Evolutionary conservation across 2,329 filamentous ascomycete genomes (phyloP).

Genomic region (Monosporascus sp.): DNA sequence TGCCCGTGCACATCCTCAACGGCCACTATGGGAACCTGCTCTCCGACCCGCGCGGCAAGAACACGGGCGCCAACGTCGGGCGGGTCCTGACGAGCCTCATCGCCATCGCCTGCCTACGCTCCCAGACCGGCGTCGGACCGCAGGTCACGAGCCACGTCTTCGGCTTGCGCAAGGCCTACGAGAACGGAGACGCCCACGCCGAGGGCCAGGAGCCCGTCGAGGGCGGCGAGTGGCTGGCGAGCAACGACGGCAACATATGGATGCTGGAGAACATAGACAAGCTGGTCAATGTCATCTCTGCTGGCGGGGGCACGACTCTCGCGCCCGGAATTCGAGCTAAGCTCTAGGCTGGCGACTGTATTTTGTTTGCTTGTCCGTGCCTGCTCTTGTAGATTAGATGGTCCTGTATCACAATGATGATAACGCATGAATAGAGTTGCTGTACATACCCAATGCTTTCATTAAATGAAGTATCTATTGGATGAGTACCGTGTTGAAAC

Average conservation of each 20-base stretch:
- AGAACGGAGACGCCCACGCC: slow-evolving; percentile 53
- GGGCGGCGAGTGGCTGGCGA: slow-evolving; percentile 55
- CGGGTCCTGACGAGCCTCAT: slow-evolving; percentile 67
- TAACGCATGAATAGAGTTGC: too few species aligned
- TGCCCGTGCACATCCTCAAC: slow-evolving; percentile 74
- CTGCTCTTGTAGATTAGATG: too few species aligned
- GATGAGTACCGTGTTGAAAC: too few species aligned
- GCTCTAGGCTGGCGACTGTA: slow-evolving; percentile 26
- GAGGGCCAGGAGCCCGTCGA: slow-evolving; percentile 40
- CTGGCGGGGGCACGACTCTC: slow-evolving; percentile 46
- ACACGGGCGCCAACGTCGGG: slow-evolving; percentile 50
- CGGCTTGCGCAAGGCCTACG: slow-evolving; percentile 69
- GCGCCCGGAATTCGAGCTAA: slow-evolving; percentile 43
- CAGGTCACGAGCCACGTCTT: slow-evolving; percentile 80
- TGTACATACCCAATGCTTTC: too few species aligned
- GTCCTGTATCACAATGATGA: too few species aligned
- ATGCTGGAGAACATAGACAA: slow-evolving; percentile 55
- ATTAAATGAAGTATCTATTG: too few species aligned
- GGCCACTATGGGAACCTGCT: slow-evolving; percentile 70
- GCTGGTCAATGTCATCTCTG: slow-evolving; percentile 43
- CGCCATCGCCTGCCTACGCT: slow-evolving; percentile 67
- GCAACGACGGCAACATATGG: slow-evolving; percentile 61
- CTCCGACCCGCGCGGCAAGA: slow-evolving; percentile 53
- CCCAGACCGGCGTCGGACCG: slow-evolving; percentile 76
- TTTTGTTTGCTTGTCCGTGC: background rate